A percentile compares a stretch with the other conserved stretches of the same genome.
phyloP scores from a whole-genome alignment of 1,139 yeast genomes.

The Debaryomycetaceae sp. region DNA sequence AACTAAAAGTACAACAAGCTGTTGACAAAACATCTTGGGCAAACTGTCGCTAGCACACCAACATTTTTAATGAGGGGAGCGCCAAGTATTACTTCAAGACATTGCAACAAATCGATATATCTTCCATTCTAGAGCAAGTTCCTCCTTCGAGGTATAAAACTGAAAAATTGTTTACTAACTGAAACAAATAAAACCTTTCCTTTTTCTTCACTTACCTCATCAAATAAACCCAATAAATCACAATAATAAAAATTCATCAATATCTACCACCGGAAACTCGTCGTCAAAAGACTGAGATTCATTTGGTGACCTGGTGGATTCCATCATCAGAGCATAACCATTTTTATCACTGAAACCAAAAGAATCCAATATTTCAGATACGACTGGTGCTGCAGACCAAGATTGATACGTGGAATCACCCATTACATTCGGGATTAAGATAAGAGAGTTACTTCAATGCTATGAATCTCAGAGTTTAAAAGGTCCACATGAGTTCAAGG shows the following conservation, averaged over 20 bases:
- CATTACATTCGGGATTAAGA: slow-evolving; percentile 3
- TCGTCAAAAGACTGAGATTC: not conserved
- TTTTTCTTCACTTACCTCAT: not conserved
- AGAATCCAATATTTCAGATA: slow-evolving; percentile 23
- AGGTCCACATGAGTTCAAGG: slow-evolving; percentile 2
- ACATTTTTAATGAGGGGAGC: slow-evolving; percentile 2
- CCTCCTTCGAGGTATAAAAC: too few species aligned
- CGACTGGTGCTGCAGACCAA: slow-evolving; percentile 46
- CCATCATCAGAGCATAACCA: not conserved
- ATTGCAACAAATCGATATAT: too few species aligned
- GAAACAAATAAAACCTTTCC: not conserved
- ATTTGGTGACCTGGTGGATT: not conserved
- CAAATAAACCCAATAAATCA: slow-evolving; percentile 4
- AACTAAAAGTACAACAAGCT: too few species aligned
- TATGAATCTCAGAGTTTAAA: slow-evolving; percentile 18
- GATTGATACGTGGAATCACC: slow-evolving; percentile 11
- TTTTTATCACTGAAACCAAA: not conserved
- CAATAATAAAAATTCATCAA: slow-evolving; percentile 9
- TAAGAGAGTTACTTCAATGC: slow-evolving; percentile 36
- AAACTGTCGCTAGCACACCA: slow-evolving; percentile 4
- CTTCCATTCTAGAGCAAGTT: too few species aligned
- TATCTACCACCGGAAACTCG: slow-evolving; percentile 2
- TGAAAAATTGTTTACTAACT: too few species aligned
- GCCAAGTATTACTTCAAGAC: slow-evolving; percentile 1
- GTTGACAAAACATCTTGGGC: not conserved